Evolutionary conservation across 208 protist genomes (phyloP).

Genomic region (Leishmania tropica): DNA sequence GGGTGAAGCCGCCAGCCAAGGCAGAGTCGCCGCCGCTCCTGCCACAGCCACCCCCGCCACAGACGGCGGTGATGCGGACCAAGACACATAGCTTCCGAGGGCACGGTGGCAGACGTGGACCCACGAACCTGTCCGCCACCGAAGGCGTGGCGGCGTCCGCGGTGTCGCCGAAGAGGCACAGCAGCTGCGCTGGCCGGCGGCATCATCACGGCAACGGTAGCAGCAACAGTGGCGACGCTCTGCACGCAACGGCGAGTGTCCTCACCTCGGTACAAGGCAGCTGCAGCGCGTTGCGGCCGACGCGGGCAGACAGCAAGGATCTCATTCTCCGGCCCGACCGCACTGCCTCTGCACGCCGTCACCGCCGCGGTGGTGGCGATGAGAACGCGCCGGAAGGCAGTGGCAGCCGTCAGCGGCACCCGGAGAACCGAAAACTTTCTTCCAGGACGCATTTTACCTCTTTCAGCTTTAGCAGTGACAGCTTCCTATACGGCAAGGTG

Average conservation of each 20-base stretch:
- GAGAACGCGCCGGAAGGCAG: not conserved
- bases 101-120: not conserved
- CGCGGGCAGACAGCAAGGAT: constrained; percentile 29
- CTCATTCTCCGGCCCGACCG: constrained; percentile 15
- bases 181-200: not conserved
- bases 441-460: constrained; percentile 10
- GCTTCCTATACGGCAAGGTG: constrained; percentile 18
- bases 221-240: not conserved
- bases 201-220: not conserved
- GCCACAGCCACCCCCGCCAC: constrained; percentile 15
- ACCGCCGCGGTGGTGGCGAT: not conserved
- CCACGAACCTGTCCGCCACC: not conserved
- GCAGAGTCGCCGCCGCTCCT: not conserved
- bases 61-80: constrained; percentile 2
- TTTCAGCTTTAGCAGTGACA: constrained; percentile 36
- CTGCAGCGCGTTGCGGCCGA: constrained; percentile 7
- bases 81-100: constrained; percentile 15
- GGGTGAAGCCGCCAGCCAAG: not conserved
- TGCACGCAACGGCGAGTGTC: not conserved
- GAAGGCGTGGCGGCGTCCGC: not conserved
- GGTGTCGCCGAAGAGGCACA: not conserved
- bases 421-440: not conserved
- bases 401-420: constrained; percentile 1
- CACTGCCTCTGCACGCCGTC: not conserved
- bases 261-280: constrained; percentile 12